phyloP scores from a whole-genome alignment of 345 rosid species.

The Populus nigra region DNA sequence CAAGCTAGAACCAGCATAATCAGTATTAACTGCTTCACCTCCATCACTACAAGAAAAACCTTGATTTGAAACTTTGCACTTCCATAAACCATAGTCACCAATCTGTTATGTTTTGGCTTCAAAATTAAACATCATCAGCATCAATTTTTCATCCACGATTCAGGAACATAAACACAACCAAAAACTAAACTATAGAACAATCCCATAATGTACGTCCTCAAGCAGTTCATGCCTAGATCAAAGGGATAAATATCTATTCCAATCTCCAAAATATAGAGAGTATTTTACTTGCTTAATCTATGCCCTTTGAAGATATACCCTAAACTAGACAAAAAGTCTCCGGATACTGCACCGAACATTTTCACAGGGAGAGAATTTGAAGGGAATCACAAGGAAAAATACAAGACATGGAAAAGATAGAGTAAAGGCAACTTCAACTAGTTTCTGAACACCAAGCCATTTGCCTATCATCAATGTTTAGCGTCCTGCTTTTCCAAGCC shows the following conservation, averaged over 20 bases:
- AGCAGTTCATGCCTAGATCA: slow-evolving; percentile 28
- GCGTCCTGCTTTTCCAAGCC: slow-evolving; percentile 34
- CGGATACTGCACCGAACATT: background rate
- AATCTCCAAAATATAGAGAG: slow-evolving; percentile 24
- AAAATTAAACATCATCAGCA: background rate
- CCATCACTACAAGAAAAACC: slow-evolving; percentile 10
- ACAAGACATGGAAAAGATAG: slow-evolving; percentile 3
- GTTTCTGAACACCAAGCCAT: slow-evolving; percentile 30
- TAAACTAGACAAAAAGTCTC: slow-evolving; percentile 28
- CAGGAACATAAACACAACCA: slow-evolving; percentile 13
- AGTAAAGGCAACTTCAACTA: slow-evolving; percentile 15
- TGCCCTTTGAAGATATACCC: slow-evolving; percentile 26
- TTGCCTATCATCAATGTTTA: slow-evolving; percentile 24
- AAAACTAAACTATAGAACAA: background rate
- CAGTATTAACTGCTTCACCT: slow-evolving; percentile 15
- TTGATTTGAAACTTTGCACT: slow-evolving; percentile 15
- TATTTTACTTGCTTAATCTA: slow-evolving; percentile 18
- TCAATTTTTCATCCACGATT: background rate
- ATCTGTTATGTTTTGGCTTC: slow-evolving; percentile 23
- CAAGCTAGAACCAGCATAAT: slow-evolving; percentile 20
- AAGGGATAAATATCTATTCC: slow-evolving; percentile 21
- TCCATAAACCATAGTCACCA: slow-evolving; percentile 27
- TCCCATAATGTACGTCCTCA: slow-evolving; percentile 23
- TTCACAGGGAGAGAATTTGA: background rate
- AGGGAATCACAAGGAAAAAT: background rate